Percentiles rank a stretch among this genome's conserved stretches.
Conservation (phyloP, 768 basidiomycete species). For the Lentinula sp. region DNA sequence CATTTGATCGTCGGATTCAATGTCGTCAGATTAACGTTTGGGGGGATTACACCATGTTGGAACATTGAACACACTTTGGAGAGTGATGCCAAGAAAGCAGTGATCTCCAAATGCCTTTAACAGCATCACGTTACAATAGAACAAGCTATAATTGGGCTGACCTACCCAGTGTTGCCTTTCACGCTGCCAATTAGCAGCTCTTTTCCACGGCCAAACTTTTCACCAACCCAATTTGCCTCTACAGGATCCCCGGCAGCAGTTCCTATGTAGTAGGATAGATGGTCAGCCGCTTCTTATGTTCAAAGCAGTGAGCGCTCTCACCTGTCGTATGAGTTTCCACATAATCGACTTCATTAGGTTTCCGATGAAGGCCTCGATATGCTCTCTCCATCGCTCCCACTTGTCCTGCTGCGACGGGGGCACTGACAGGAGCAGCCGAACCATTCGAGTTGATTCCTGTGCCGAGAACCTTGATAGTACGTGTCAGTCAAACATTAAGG, state of each 20-base stretch:
- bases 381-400: constrained; percentile 29
- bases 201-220: constrained; percentile 9
- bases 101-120: constrained; percentile 32
- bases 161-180: constrained; percentile 41
- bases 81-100: constrained; percentile 37
- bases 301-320: not conserved
- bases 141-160: not conserved
- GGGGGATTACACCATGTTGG: constrained; percentile 27
- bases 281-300: not conserved
- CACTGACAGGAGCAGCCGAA: constrained; percentile 26
- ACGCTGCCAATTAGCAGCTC: constrained; percentile 34
- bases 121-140: not conserved
- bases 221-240: constrained; percentile 39
- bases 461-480: constrained; percentile 26
- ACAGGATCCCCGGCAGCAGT: constrained; percentile 44
- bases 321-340: constrained; percentile 47
- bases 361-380: constrained; percentile 21
- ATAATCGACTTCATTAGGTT: constrained; percentile 36
- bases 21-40: constrained; percentile 28
- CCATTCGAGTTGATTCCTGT: constrained; percentile 33
- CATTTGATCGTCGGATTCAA: constrained; percentile 34
- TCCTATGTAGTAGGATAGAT: constrained; percentile 10
- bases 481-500: not conserved
- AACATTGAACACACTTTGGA: constrained; percentile 37
- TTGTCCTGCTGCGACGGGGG: constrained; percentile 31